A percentile compares a stretch with the other conserved stretches of the same genome.
Evolutionary conservation across 2,329 filamentous ascomycete genomes (phyloP).

Genomic region (Neonectria hederae): DNA sequence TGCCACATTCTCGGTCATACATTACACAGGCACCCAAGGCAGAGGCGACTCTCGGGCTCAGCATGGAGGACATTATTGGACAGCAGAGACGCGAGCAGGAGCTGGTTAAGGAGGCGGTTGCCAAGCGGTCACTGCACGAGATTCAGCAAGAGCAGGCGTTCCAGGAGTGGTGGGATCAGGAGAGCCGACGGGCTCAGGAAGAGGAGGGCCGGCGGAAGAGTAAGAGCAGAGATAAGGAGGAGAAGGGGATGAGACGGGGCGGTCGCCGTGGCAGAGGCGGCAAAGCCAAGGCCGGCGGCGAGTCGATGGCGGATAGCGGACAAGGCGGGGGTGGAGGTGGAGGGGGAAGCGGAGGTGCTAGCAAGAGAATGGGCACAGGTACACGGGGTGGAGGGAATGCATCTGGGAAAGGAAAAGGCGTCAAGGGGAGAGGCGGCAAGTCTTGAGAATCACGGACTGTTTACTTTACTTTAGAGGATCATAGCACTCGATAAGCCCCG

Average conservation of each 20-base stretch:
- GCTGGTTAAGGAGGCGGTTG: conserved; percentile 81
- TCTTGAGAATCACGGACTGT: conserved; percentile 11
- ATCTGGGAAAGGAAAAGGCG: conserved; percentile 35
- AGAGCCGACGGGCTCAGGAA: conserved; percentile 76
- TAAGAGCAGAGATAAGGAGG: conserved; percentile 54
- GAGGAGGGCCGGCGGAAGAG: conserved; percentile 60
- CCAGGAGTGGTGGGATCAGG: conserved; percentile 94
- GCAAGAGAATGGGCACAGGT: conserved; percentile 13
- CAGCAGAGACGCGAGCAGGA: conserved; percentile 88
- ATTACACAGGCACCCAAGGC: conserved; percentile 66
- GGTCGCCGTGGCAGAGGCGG: conserved; percentile 46
- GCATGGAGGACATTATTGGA: conserved; percentile 87
- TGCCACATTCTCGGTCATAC: conserved; percentile 70
- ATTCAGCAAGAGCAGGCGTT: conserved; percentile 98
- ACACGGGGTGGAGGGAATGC: conserved; percentile 31
- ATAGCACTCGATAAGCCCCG: conserved; percentile 30
- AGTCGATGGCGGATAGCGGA: conserved; percentile 29
- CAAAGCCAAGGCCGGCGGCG: conserved; percentile 39
- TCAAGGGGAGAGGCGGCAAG: conserved; percentile 36
- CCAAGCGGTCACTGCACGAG: conserved; percentile 89
- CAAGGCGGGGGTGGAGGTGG: conserved; percentile 28
- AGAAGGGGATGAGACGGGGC: conserved; percentile 46
- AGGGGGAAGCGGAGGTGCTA: conserved; percentile 18
- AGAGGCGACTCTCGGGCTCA: conserved; percentile 73
- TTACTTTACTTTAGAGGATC: conserved; percentile 26